Conservation (phyloP, 306 rosid species). For the Cicer yamashitae region DNA sequence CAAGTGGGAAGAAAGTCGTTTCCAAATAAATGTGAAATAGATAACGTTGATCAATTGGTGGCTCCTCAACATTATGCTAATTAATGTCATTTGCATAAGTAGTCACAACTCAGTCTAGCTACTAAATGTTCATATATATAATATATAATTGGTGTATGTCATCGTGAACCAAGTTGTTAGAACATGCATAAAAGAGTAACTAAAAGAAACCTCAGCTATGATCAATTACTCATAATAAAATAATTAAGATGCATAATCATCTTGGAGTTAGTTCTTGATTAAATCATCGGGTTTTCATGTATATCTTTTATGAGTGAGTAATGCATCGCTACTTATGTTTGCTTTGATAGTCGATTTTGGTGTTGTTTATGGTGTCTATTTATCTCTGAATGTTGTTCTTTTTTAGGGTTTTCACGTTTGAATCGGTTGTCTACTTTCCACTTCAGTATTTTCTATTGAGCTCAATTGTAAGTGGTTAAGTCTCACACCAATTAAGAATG, state of each 20-base stretch:
- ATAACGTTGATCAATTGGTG: constrained; percentile 37
- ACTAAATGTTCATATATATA: neutral
- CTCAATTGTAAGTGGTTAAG: fast-evolving
- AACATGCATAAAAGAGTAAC: constrained; percentile 24
- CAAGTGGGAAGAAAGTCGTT: constrained; percentile 46
- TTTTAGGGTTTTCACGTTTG: too few relatives aligned
- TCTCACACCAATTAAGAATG: too few relatives aligned
- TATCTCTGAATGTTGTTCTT: too few relatives aligned
- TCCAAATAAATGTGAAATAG: constrained; percentile 14
- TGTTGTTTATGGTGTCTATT: too few relatives aligned
- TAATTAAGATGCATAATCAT: constrained; percentile 12
- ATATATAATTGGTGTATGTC: neutral
- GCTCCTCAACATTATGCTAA: constrained; percentile 13
- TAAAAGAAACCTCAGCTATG: neutral
- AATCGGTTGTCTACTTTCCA: too few relatives aligned
- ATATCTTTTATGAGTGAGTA: too few relatives aligned
- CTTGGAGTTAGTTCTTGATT: neutral
- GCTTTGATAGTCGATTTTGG: too few relatives aligned
- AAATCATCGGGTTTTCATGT: too few relatives aligned
- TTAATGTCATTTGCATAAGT: constrained; percentile 22
- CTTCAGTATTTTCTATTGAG: too few relatives aligned
- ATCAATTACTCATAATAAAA: constrained; percentile 15
- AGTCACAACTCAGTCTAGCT: constrained; percentile 17
- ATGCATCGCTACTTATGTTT: too few relatives aligned
- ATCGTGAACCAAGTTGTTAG: constrained; percentile 22